Base-by-base conservation (phyloP, 805 yeast species). In the Metschnikowia lachancei region DNA sequence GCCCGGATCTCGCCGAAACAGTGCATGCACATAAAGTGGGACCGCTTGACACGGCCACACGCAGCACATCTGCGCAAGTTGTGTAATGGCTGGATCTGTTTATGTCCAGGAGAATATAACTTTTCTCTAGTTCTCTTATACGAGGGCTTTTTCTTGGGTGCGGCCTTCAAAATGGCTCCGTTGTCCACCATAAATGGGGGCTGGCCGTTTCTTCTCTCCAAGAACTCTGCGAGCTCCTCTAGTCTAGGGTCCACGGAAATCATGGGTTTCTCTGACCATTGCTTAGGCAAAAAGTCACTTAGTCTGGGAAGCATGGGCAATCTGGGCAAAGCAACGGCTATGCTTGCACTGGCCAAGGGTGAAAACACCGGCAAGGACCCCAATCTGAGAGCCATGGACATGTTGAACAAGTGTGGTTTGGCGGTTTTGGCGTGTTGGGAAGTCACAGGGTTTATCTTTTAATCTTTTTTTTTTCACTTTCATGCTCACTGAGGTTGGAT, bases 131-230 rank as follows among this genome's bases (percentile, higher is more conserved):
- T 86, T 66, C 88, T 87, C 70, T 81, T 81, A 64, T 89, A 88
- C 7, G 98, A 89, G 2, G 82, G 82, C 66, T 90, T 91, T 80
- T 91, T 90, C 75, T 94, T 94, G 45, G 99, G 98, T 6, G 83
- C 97, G 5, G 99, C 99, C 55, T 74, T 73, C 44, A 88, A 70
- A 26, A 87, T 78, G 51, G 64, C 59, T n/a, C 95, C 96, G 54
- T 82, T 77, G 55, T 81, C 86, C 26, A 74, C 65, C 64, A 76
- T 74, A 47, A 74, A 72, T 4, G 70, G 75, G 10, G 62, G 65
- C 50, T 62, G 59, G 34, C 55, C 53, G 42, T 56, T 59, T 30
- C 65, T 65, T 49, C 65, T 65, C 49, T 69, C 70, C 31, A 77
- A 55, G 51, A 69, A 67, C 55, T 73, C 67, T 43, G 58, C 63